Conservation (phyloP, 805 yeast species). For the Zygotorulaspora chibaensis region DNA sequence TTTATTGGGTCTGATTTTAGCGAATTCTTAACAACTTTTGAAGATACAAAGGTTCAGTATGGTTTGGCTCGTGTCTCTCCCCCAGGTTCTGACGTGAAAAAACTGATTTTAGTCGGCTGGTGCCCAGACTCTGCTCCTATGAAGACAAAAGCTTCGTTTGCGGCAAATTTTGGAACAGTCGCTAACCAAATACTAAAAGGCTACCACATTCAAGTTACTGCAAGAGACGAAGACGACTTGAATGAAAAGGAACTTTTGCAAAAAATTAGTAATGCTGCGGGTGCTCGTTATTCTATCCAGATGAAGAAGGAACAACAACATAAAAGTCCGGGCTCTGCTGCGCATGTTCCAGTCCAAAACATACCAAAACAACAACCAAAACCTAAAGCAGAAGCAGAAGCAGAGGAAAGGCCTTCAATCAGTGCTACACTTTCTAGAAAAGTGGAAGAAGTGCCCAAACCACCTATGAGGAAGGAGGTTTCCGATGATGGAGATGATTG, state of each 20-base stretch:
- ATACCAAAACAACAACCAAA: conserved; percentile 16
- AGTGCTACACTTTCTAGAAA: conserved; percentile 9
- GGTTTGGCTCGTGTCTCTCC: conserved; percentile 86
- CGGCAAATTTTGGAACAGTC: conserved; percentile 71
- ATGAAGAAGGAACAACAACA: conserved; percentile 26
- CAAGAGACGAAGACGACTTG: conserved; percentile 89
- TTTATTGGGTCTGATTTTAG: conserved; percentile 58
- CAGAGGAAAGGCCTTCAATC: conserved; percentile 22
- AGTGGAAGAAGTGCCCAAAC: conserved; percentile 2
- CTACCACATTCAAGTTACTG: conserved; percentile 94
- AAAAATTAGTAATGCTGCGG: conserved; percentile 85
- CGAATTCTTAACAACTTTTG: conserved; percentile 77
- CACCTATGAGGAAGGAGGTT: conserved; percentile 14
- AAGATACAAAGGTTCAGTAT: conserved; percentile 83
- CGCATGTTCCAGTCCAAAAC: conserved; percentile 17
- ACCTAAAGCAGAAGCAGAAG: conserved; percentile 15
- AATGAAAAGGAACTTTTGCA: conserved; percentile 70
- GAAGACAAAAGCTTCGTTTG: conserved; percentile 69
- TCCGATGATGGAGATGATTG: conserved; percentile 39
- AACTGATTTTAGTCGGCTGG: conserved; percentile 87
- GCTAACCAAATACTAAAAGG: conserved; percentile 62
- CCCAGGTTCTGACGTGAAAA: conserved; percentile 86
- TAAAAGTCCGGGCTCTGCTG: conserved; percentile 29
- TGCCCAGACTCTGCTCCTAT: conserved; percentile 94
- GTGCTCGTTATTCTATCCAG: conserved; percentile 85